phyloP scores from a whole-genome alignment of 2,329 filamentous ascomycete species.

The Ceratocystis destructans region DNA sequence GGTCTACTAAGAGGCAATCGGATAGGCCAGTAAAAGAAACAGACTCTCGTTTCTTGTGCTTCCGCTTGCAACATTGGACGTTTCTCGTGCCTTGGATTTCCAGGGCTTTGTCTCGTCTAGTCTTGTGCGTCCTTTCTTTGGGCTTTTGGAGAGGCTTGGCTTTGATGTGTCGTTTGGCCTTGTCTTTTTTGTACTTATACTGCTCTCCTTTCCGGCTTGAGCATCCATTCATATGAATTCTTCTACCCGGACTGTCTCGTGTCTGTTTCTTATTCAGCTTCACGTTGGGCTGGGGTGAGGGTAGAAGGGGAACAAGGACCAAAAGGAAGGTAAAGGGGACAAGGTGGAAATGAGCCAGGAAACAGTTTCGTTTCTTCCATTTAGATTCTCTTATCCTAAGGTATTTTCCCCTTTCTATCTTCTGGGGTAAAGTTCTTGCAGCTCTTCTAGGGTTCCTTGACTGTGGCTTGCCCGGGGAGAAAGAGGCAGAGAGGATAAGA shows the following conservation, averaged over 20 bases:
- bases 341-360: constrained; percentile 1
- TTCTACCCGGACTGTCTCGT: not conserved
- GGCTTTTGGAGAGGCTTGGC: not conserved
- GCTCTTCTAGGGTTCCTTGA: not conserved
- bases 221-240: not conserved
- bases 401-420: not conserved
- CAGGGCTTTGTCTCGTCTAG: not conserved
- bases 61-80: not conserved
- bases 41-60: too few relatives aligned
- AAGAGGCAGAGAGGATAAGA: too few relatives aligned
- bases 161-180: not conserved
- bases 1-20: too few relatives aligned
- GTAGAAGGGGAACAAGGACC: not conserved
- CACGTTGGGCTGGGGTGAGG: not conserved
- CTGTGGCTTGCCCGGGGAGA: not conserved
- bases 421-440: not conserved
- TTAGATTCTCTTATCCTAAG: not conserved
- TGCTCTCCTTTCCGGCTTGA: not conserved
- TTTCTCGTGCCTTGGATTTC: not conserved
- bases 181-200: not conserved
- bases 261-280: constrained; percentile 5
- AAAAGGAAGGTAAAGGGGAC: not conserved
- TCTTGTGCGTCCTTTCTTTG: not conserved
- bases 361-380: constrained; percentile 1
- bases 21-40: too few relatives aligned